A percentile compares a stretch with the other conserved stretches of the same genome.
Conservation (phyloP, 169 alveolate genomes). For the Cryptosporidium canis region DNA sequence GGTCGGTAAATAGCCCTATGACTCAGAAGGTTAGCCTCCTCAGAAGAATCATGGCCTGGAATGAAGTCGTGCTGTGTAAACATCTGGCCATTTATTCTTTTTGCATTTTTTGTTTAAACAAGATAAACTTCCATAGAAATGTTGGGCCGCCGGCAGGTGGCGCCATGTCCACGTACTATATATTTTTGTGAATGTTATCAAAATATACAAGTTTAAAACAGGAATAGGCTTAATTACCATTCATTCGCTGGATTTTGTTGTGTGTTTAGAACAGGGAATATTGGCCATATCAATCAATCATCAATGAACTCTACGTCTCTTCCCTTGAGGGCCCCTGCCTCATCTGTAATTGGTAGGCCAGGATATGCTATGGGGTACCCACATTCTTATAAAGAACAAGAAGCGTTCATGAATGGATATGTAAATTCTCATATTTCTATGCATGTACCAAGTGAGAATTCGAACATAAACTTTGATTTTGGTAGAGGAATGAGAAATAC, state of each 20-base stretch:
- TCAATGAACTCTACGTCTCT: constrained; percentile 30
- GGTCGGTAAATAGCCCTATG: constrained; percentile 69
- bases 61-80: constrained; percentile 72
- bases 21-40: constrained; percentile 61
- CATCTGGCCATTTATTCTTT: neutral
- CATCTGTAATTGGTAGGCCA: constrained; percentile 11
- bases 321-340: constrained; percentile 37
- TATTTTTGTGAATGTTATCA: constrained; percentile 6
- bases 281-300: neutral
- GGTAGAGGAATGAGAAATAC: neutral
- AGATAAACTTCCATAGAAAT: neutral
- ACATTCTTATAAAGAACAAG: constrained; percentile 7
- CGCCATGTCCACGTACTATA: constrained; percentile 71
- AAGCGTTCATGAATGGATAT: neutral
- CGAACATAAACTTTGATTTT: constrained; percentile 2
- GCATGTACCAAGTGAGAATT: neutral
- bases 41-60: constrained; percentile 71
- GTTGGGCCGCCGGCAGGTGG: constrained; percentile 29
- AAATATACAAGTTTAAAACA: neutral
- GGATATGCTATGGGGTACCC: constrained; percentile 30
- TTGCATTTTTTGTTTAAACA: neutral
- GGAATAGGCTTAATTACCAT: neutral
- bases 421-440: neutral
- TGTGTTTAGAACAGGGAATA: neutral
- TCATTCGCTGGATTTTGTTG: neutral